These are phyloP conservation scores for Dichotomocladium elegans DNA, from an alignment of 371 early-diverging fungal species.

Conservation along the genomic window DNA sequence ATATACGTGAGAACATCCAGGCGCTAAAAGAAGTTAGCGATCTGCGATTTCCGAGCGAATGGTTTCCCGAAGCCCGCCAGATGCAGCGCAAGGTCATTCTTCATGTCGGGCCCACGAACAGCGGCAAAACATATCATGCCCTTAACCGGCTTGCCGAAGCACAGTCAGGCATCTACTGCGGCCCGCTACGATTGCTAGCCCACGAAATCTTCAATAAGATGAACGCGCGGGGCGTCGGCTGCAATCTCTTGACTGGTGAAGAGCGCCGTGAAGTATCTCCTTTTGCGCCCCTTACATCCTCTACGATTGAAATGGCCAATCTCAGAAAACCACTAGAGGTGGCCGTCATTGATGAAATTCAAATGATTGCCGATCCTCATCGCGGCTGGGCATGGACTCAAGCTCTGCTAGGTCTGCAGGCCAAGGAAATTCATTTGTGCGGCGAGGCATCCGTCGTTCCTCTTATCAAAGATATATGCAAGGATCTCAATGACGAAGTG, in stretches of 20 bases:
- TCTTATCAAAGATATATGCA: constrained; percentile 72
- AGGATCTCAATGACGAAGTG: constrained; percentile 73
- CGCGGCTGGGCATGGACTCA: constrained; percentile 98
- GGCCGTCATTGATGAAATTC: constrained; percentile 96
- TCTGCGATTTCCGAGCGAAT: constrained; percentile 76
- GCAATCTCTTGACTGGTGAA: constrained; percentile 91
- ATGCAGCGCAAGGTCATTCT: constrained; percentile 77
- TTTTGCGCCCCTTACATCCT: constrained; percentile 52
- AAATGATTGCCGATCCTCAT: constrained; percentile 83
- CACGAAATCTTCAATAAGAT: constrained; percentile 89
- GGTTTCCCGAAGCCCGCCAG: constrained; percentile 71
- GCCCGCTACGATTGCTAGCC: constrained; percentile 90
- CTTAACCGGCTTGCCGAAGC: constrained; percentile 67
- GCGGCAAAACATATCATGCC: constrained; percentile 94
- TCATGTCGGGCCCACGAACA: constrained; percentile 97
- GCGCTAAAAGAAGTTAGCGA: constrained; percentile 67
- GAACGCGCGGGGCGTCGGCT: constrained; percentile 70
- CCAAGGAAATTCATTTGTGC: constrained; percentile 88
- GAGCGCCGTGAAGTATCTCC: constrained; percentile 63
- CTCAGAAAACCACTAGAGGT: constrained; percentile 64
- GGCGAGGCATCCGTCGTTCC: constrained; percentile 89
- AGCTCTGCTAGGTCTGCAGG: constrained; percentile 79
- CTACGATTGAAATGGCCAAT: constrained; percentile 92
- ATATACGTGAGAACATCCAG: constrained; percentile 26
- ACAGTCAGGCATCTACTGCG: constrained; percentile 80